These are phyloP conservation scores for Russula foetens DNA, from an alignment of 768 basidiomycete genomes.

Conservation along the genomic window DNA sequence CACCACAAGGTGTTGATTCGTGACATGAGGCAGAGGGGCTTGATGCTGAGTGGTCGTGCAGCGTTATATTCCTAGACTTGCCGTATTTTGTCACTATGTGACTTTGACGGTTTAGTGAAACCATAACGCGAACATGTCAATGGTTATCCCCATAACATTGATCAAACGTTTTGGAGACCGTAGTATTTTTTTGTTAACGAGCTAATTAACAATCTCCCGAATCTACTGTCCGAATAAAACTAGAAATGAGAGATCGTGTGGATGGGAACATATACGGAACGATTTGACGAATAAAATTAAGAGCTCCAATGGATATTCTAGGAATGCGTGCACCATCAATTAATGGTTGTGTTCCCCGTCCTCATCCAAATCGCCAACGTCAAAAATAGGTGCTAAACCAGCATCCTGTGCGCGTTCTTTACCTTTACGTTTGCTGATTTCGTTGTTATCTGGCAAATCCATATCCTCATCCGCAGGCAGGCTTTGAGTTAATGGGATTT, in stretches of 20 bases:
- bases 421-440: slow-evolving; percentile 26
- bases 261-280: no score
- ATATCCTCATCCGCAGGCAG: slow-evolving; percentile 23
- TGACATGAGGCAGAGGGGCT: slow-evolving; percentile 30
- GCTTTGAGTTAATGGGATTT: slow-evolving; percentile 52
- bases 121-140: slow-evolving; percentile 63
- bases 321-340: background rate
- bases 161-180: background rate
- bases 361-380: slow-evolving; percentile 41
- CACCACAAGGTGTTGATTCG: slow-evolving; percentile 49
- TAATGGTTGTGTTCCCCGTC: slow-evolving; percentile 17
- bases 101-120: slow-evolving; percentile 76
- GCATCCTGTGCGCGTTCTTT: slow-evolving; percentile 29
- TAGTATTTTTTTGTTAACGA: background rate
- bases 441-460: slow-evolving; percentile 6
- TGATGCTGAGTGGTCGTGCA: slow-evolving; percentile 37
- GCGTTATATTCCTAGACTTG: slow-evolving; percentile 81
- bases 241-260: no score
- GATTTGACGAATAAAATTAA: background rate
- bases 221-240: background rate
- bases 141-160: background rate
- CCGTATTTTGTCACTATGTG: slow-evolving; percentile 73
- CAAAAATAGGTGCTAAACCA: slow-evolving; percentile 34
- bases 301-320: background rate
- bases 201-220: background rate